Evolutionary conservation across 176 grass and related monocot genomes (phyloP).

Genomic region (Zea mays): Zm-B73-REFERENCE-NAM-5.0 NC_050099.1:140993501-140994000

Average conservation of each 20-base stretch:
- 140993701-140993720: background rate
- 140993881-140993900: background rate
- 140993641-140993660: background rate
- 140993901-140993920: background rate
- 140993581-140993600: constrained; percentile 26
- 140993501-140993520: constrained; percentile 18
- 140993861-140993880: background rate
- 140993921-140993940: constrained; percentile 10
- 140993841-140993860: background rate
- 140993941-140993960: constrained; percentile 29
- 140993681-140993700: background rate
- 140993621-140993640: background rate
- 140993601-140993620: background rate
- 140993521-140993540: background rate
- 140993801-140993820: too few species aligned
- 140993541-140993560: background rate
- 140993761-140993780: too few species aligned
- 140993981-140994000: constrained; percentile 2
- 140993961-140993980: constrained; percentile 21
- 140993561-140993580: constrained; percentile 1
- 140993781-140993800: too few species aligned
- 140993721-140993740: too few species aligned
- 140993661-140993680: background rate
- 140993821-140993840: background rate
- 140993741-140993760: too few species aligned